Evolutionary conservation across 257 asterid genomes (phyloP).

Genomic region (Solanum ossicruentum): DNA sequence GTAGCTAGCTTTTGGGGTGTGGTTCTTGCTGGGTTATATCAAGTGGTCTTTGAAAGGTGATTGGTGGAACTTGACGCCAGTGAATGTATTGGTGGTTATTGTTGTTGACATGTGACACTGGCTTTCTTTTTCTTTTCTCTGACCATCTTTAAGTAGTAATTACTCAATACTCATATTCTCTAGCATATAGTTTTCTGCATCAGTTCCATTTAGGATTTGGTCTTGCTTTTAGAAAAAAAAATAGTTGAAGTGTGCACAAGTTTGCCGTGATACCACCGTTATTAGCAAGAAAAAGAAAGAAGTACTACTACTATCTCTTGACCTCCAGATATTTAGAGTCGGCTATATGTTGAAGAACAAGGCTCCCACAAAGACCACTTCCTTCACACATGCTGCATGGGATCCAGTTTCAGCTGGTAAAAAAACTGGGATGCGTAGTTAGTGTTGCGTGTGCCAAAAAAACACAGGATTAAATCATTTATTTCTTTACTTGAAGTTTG

Average conservation of each 20-base stretch:
- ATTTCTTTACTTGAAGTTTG: neutral
- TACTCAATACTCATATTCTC: neutral
- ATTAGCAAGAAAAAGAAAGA: neutral
- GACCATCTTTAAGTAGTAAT: neutral
- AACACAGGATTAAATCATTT: neutral
- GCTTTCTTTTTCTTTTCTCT: neutral
- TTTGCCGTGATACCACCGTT: neutral
- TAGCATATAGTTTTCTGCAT: neutral
- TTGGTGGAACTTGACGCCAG: neutral
- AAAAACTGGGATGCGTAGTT: neutral
- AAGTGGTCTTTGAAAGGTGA: neutral
- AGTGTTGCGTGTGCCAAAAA: neutral
- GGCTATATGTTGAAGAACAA: neutral
- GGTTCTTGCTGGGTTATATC: neutral
- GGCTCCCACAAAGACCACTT: neutral
- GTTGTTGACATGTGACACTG: neutral
- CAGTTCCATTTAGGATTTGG: neutral
- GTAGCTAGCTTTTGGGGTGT: neutral
- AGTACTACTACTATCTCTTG: neutral
- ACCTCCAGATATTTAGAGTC: neutral
- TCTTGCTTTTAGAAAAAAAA: neutral
- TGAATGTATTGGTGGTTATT: neutral
- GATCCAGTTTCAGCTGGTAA: neutral
- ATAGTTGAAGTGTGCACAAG: neutral
- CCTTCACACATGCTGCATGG: neutral